Evolutionary conservation across 306 rosid species (phyloP).

Genomic region (Cucumis sativus): DNA sequence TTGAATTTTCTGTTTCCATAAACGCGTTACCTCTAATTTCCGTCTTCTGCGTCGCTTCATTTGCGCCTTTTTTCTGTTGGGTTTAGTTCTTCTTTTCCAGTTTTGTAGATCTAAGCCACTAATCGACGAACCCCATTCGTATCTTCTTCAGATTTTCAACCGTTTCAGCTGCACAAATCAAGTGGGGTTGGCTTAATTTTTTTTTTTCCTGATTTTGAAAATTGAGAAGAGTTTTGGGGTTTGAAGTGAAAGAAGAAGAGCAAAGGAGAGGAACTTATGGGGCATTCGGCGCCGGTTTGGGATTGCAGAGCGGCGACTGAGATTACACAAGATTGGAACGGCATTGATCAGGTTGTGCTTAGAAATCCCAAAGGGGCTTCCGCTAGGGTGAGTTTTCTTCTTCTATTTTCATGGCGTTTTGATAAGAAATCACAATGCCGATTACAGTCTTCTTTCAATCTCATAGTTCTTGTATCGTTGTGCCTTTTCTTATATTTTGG

Average conservation of each 20-base stretch:
- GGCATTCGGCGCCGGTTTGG: slow-evolving; percentile 82
- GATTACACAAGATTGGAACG: slow-evolving; percentile 68
- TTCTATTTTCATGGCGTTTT: not conserved
- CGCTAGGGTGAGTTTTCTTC: slow-evolving; percentile 43
- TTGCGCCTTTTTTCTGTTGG: not conserved
- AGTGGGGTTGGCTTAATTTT: not conserved
- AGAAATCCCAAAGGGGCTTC: slow-evolving; percentile 66
- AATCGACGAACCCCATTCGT: not conserved
- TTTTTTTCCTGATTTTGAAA: not conserved
- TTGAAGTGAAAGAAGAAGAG: not conserved
- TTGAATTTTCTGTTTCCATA: not conserved
- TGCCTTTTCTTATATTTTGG: not conserved
- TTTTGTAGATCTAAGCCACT: not conserved
- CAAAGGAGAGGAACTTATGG: slow-evolving; percentile 23
- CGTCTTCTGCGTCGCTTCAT: not conserved
- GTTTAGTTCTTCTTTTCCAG: not conserved
- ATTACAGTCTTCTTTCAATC: not conserved
- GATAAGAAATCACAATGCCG: not conserved
- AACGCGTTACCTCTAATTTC: not conserved
- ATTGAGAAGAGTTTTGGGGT: not conserved
- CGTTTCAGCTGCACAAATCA: not conserved
- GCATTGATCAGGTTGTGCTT: slow-evolving; percentile 56
- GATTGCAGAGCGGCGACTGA: slow-evolving; percentile 57
- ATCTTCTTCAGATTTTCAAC: not conserved
- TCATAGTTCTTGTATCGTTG: not conserved